phyloP scores from a whole-genome alignment of 441 rosid genomes.

The Bocquillonia castaneifolia region DNA sequence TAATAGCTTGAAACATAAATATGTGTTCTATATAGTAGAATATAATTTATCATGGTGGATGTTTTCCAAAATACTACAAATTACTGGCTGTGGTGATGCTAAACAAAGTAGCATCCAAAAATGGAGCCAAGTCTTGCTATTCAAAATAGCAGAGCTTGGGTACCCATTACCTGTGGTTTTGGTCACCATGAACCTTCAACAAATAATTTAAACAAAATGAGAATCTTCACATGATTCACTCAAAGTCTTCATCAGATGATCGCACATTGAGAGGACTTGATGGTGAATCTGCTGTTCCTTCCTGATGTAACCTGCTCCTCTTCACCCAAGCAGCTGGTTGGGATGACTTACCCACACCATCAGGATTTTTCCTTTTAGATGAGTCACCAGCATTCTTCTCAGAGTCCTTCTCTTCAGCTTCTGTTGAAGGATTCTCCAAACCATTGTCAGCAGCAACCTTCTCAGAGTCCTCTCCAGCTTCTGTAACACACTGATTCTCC shows the following conservation, averaged over 20 bases:
- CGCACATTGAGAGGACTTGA: constrained; percentile 16
- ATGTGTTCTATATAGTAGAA: too few species aligned
- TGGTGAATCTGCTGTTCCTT: constrained; percentile 18
- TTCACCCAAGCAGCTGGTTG: background rate
- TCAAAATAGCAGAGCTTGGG: background rate
- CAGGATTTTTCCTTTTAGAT: constrained; percentile 1
- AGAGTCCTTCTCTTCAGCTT: too few species aligned
- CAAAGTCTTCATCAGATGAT: constrained; percentile 16
- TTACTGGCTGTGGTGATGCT: too few species aligned
- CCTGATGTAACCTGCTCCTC: background rate
- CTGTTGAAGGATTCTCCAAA: background rate
- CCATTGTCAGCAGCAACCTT: background rate
- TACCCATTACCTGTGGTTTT: background rate
- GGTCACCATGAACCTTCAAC: background rate
- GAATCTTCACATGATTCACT: background rate
- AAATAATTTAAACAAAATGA: background rate
- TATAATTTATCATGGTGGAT: too few species aligned
- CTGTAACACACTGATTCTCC: background rate
- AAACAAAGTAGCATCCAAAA: too few species aligned
- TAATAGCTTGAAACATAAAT: too few species aligned
- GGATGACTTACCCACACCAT: background rate
- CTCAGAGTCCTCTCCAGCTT: background rate
- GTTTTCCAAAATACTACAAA: too few species aligned
- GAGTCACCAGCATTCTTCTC: too few species aligned
- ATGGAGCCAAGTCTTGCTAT: background rate